phyloP scores from a whole-genome alignment of 1,284 basidiomycete species.

The Cerioporus squamosus region DNA sequence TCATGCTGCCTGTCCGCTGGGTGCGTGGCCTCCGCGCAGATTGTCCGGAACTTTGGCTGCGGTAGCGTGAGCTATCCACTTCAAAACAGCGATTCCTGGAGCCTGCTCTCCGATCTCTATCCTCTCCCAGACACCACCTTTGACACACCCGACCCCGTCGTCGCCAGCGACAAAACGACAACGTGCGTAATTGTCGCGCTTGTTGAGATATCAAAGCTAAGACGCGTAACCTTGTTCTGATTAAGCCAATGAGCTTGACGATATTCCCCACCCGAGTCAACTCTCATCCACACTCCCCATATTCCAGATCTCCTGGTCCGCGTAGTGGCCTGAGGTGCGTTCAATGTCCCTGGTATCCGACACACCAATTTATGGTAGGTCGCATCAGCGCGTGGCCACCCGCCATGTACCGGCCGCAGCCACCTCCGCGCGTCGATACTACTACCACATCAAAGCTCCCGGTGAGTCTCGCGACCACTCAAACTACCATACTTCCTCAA shows the following conservation, averaged over 20 bases:
- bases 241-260: slow-evolving; percentile 3
- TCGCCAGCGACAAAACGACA: background rate
- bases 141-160: background rate
- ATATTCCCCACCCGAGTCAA: background rate
- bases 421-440: slow-evolving; percentile 5
- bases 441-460: slow-evolving; percentile 1
- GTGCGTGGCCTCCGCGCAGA: slow-evolving; percentile 12
- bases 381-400: slow-evolving; percentile 2
- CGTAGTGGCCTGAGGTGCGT: slow-evolving; percentile 4
- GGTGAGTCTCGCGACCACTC: background rate
- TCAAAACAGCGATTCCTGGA: slow-evolving; percentile 8
- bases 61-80: slow-evolving; percentile 14
- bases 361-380: background rate
- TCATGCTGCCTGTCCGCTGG: slow-evolving; percentile 13
- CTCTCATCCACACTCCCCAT: background rate
- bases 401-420: slow-evolving; percentile 4
- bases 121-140: background rate
- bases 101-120: background rate
- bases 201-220: background rate
- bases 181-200: too few relatives aligned
- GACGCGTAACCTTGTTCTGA: background rate
- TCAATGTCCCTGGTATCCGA: background rate
- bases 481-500: background rate
- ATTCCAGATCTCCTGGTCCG: background rate
- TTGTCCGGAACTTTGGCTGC: slow-evolving; percentile 7